Conservation (phyloP, 2,329 filamentous ascomycete genomes). For the Penicillium sp. region DNA sequence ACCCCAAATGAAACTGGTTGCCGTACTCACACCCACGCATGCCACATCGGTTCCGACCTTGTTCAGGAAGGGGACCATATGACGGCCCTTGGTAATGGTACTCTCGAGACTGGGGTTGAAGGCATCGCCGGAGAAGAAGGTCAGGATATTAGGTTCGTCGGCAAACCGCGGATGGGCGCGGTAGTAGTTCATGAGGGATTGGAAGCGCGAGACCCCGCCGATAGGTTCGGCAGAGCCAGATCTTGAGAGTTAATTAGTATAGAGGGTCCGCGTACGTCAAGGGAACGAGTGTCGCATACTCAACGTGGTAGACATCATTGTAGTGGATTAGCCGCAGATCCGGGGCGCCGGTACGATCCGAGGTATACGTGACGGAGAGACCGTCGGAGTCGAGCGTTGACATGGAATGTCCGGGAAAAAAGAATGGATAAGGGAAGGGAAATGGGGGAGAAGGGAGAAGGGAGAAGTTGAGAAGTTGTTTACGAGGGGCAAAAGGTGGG, state of each 20-base stretch:
- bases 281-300: constrained; percentile 42
- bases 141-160: constrained; percentile 65
- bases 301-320: constrained; percentile 93
- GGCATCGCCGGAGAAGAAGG: constrained; percentile 86
- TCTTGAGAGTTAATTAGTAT: constrained; percentile 34
- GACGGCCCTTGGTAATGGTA: constrained; percentile 81
- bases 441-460: background rate
- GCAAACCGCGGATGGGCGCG: constrained; percentile 59
- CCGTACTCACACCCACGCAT: constrained; percentile 69
- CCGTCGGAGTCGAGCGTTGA: constrained; percentile 32
- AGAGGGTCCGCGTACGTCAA: constrained; percentile 9
- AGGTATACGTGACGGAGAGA: constrained; percentile 43
- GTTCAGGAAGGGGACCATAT: constrained; percentile 87
- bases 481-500: constrained; percentile 9
- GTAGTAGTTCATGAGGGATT: constrained; percentile 75
- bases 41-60: constrained; percentile 72
- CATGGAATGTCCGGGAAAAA: constrained; percentile 22
- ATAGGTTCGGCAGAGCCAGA: constrained; percentile 72
- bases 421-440: background rate
- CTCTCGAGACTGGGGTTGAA: constrained; percentile 91
- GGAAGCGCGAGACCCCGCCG: constrained; percentile 77
- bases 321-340: constrained; percentile 83
- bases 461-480: constrained; percentile 4
- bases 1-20: background rate
- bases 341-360: constrained; percentile 51